Evolutionary conservation across 148 eudicot species (phyloP).

Genomic region (Rhododendron ovatum): DNA sequence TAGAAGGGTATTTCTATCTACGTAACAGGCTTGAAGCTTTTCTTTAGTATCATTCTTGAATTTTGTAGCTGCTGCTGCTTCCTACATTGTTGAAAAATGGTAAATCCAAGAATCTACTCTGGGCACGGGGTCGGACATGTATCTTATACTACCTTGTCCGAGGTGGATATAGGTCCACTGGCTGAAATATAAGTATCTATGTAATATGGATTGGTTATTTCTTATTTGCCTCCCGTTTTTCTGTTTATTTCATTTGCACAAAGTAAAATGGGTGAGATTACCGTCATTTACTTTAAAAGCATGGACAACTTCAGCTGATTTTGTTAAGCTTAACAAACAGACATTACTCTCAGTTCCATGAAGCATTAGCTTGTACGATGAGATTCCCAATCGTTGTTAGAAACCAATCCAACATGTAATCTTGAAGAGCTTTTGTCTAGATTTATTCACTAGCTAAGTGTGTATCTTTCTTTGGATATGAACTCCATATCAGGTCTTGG

Average conservation of each 20-base stretch:
- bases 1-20: neutral
- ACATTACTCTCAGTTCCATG: neutral
- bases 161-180: neutral
- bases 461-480: neutral
- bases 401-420: neutral
- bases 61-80: neutral
- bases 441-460: neutral
- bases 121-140: neutral
- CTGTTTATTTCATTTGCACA: neutral
- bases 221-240: neutral
- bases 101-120: neutral
- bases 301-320: neutral
- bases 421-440: neutral
- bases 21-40: neutral
- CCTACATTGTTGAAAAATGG: neutral
- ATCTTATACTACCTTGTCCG: neutral
- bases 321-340: neutral
- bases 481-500: conserved; percentile 48
- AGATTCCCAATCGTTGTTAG: neutral
- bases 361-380: neutral
- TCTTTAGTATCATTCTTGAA: neutral
- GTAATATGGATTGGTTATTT: neutral
- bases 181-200: neutral
- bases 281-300: neutral
- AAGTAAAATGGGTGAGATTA: neutral